Evolutionary conservation across 2,329 filamentous ascomycete species (phyloP).

Genomic region (Metarhizium robertsii): DNA sequence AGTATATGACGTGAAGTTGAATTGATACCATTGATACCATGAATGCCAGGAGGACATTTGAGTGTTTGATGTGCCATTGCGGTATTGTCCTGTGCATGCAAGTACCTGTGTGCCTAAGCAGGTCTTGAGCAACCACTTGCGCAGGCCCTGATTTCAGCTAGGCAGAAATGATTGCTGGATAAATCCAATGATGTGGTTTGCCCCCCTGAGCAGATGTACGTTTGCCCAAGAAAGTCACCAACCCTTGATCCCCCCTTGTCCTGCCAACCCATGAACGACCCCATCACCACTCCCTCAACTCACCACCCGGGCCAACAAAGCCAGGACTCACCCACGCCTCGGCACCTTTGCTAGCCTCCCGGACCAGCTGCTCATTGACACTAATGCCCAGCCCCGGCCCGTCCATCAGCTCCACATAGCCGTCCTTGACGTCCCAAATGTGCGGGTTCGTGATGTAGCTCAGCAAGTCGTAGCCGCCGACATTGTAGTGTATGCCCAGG

Average conservation of each 20-base stretch:
- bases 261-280: background rate
- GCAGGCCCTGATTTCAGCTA: too few species aligned
- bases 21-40: background rate
- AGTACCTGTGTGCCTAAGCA: background rate
- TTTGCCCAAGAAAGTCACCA: too few species aligned
- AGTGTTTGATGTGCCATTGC: background rate
- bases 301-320: too few species aligned
- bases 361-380: too few species aligned
- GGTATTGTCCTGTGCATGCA: background rate
- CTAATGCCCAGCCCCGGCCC: too few species aligned
- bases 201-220: too few species aligned
- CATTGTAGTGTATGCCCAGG: too few species aligned
- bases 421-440: constrained; percentile 57
- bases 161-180: too few species aligned
- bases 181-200: too few species aligned
- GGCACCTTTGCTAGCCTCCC: too few species aligned
- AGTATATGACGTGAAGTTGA: background rate
- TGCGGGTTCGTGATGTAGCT: constrained; percentile 57
- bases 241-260: background rate
- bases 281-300: background rate
- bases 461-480: constrained; percentile 55
- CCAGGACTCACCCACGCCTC: too few species aligned
- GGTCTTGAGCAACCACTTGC: too few species aligned
- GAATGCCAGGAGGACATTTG: background rate
- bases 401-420: constrained; percentile 29